Percentiles rank a stretch among this genome's conserved stretches.
These are phyloP conservation scores for Fusarium lyarnte DNA, from an alignment of 2,329 filamentous ascomycete genomes.

Conservation along the genomic window DNA sequence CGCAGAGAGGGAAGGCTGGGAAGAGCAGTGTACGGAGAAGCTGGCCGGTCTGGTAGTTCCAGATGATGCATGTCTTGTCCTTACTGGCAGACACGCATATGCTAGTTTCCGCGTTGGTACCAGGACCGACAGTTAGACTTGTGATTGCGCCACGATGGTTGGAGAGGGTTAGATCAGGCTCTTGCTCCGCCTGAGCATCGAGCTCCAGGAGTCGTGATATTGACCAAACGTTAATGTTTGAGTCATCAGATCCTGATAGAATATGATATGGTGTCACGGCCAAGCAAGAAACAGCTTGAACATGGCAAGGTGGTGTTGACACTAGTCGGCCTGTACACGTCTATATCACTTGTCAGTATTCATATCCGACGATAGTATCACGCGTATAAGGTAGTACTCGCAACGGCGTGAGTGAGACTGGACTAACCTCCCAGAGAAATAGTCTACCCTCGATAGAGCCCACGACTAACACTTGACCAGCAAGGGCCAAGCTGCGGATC, in stretches of 20 bases:
- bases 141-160: conserved; percentile 81
- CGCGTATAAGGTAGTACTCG: conserved; percentile 10
- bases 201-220: conserved; percentile 76
- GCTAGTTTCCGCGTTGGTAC: conserved; percentile 74
- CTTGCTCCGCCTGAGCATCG: conserved; percentile 63
- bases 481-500: conserved; percentile 80
- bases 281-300: conserved; percentile 82
- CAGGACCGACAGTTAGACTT: conserved; percentile 70
- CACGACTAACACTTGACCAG: conserved; percentile 76
- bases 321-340: conserved; percentile 79
- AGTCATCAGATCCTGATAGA: conserved; percentile 83
- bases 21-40: conserved; percentile 85
- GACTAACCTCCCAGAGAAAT: conserved; percentile 88
- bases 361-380: conserved; percentile 20
- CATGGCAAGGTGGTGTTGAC: conserved; percentile 79
- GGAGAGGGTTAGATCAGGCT: conserved; percentile 81
- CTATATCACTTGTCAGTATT: conserved; percentile 54
- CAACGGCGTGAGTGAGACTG: conserved; percentile 18
- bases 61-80: conserved; percentile 90
- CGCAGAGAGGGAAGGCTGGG: conserved; percentile 74
- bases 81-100: conserved; percentile 85
- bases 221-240: conserved; percentile 93
- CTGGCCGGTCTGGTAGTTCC: conserved; percentile 87
- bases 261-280: conserved; percentile 77
- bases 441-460: conserved; percentile 88